phyloP scores from a whole-genome alignment of 768 basidiomycete genomes.

The Fomitopsis pulvina region DNA sequence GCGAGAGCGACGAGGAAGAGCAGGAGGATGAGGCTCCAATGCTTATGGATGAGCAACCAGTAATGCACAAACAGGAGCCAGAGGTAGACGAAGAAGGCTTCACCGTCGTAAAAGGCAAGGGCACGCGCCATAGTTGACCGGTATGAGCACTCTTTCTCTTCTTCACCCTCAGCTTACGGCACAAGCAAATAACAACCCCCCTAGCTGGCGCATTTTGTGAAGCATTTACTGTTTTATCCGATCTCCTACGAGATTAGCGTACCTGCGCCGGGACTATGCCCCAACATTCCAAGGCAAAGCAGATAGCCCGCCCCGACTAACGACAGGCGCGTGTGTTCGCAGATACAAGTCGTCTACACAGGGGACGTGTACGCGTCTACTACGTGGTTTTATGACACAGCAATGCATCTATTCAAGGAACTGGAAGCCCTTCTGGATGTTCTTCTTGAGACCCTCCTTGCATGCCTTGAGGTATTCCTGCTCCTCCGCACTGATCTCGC shows the following conservation, averaged over 20 bases:
- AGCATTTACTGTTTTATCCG: too few relatives aligned
- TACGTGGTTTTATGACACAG: constrained; percentile 15
- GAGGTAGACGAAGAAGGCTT: constrained; percentile 93
- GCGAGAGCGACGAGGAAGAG: constrained; percentile 34
- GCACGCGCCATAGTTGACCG: constrained; percentile 21
- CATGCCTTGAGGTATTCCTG: constrained; percentile 81
- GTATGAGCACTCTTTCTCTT: too few relatives aligned
- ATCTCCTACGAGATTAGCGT: too few relatives aligned
- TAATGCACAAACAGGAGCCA: constrained; percentile 44
- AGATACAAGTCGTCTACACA: neutral
- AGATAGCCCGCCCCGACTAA: too few relatives aligned
- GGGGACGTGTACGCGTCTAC: neutral
- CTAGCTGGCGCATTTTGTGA: too few relatives aligned
- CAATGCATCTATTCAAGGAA: constrained; percentile 41
- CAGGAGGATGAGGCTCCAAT: constrained; percentile 50
- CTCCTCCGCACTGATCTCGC: constrained; percentile 74
- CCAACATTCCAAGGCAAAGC: too few relatives aligned
- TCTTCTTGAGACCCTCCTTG: constrained; percentile 92
- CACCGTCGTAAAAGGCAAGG: constrained; percentile 62
- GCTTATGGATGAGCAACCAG: constrained; percentile 35
- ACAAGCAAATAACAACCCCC: too few relatives aligned
- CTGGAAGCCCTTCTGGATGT: constrained; percentile 91
- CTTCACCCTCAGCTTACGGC: too few relatives aligned
- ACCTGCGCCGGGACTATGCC: too few relatives aligned
- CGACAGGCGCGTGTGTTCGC: too few relatives aligned